Percentiles rank a stretch among this genome's conserved stretches.
Conservation (phyloP, 1,284 basidiomycete genomes). For the Sanghuangporus baumii region DNA sequence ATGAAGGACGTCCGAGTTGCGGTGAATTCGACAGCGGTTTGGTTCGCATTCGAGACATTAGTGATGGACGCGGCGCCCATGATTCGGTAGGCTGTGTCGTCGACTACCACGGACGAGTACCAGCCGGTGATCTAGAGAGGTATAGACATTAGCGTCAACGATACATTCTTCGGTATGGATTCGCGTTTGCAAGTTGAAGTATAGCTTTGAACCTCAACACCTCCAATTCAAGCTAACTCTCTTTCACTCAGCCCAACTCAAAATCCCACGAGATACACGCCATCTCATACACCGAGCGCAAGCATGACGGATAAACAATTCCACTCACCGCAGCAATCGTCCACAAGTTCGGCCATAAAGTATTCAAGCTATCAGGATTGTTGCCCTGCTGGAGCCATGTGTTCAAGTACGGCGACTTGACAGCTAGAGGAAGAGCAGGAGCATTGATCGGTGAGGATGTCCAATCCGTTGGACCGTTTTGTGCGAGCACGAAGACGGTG, state of each 20-base stretch:
- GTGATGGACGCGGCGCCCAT: slow-evolving; percentile 12
- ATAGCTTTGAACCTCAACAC: background rate
- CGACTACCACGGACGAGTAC: slow-evolving; percentile 35
- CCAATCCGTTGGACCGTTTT: slow-evolving; percentile 30
- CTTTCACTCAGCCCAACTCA: background rate
- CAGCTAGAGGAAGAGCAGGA: slow-evolving; percentile 53
- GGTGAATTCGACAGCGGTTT: slow-evolving; percentile 23
- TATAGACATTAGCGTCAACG: too few relatives aligned
- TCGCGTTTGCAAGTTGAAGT: background rate
- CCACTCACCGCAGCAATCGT: background rate
- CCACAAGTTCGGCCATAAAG: background rate
- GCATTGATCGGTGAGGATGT: slow-evolving; percentile 53
- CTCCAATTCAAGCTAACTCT: background rate
- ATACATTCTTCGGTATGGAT: background rate
- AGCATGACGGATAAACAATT: background rate
- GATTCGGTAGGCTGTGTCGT: slow-evolving; percentile 26
- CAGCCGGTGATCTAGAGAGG: slow-evolving; percentile 28
- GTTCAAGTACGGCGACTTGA: slow-evolving; percentile 58
- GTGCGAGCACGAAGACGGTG: background rate
- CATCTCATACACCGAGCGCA: background rate
- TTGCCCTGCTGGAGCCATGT: slow-evolving; percentile 53
- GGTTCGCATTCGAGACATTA: slow-evolving; percentile 9
- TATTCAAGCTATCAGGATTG: slow-evolving; percentile 23
- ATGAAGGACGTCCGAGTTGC: slow-evolving; percentile 32
- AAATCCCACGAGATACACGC: background rate